These are phyloP conservation scores for Solanum stenotomum DNA, from an alignment of 257 asterid species.

Conservation along the genomic window DNA sequence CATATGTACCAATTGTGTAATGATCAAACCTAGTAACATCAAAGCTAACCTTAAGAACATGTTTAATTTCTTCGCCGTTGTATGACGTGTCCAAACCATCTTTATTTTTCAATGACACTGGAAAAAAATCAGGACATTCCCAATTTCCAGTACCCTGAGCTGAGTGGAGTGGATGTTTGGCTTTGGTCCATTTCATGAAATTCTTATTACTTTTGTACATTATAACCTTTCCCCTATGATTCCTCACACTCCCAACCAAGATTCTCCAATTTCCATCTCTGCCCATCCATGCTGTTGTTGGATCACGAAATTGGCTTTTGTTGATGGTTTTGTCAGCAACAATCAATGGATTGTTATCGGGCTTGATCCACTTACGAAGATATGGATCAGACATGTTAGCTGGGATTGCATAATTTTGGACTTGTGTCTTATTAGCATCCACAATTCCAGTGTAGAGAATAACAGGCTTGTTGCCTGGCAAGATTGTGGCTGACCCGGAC, in stretches of 20 bases:
- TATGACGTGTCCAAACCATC: constrained; percentile 48
- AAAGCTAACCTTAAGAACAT: constrained; percentile 67
- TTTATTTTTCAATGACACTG: constrained; percentile 18
- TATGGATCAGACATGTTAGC: constrained; percentile 56
- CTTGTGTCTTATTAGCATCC: constrained; percentile 39
- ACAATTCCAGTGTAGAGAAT: constrained; percentile 74
- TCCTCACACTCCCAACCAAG: constrained; percentile 27
- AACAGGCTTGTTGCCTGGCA: constrained; percentile 55
- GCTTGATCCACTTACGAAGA: constrained; percentile 55
- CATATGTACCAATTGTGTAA: constrained; percentile 52
- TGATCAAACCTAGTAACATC: constrained; percentile 34
- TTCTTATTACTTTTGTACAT: constrained; percentile 47
- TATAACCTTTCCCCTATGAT: constrained; percentile 25
- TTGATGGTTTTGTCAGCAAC: constrained; percentile 23
- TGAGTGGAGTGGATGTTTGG: constrained; percentile 38
- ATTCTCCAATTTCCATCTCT: constrained; percentile 51
- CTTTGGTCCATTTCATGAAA: constrained; percentile 49
- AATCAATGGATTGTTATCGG: constrained; percentile 61
- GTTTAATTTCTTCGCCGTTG: constrained; percentile 24
- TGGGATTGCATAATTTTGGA: constrained; percentile 73
- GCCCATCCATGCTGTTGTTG: constrained; percentile 69
- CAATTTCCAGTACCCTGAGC: constrained; percentile 36
- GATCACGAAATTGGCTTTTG: constrained; percentile 63
- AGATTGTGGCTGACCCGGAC: constrained; percentile 76
- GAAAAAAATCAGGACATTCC: constrained; percentile 80